A percentile compares a stretch with the other conserved stretches of the same genome.
Evolutionary conservation across 2,329 filamentous ascomycete species (phyloP).

Genomic region (Orbilia javanica): DNA sequence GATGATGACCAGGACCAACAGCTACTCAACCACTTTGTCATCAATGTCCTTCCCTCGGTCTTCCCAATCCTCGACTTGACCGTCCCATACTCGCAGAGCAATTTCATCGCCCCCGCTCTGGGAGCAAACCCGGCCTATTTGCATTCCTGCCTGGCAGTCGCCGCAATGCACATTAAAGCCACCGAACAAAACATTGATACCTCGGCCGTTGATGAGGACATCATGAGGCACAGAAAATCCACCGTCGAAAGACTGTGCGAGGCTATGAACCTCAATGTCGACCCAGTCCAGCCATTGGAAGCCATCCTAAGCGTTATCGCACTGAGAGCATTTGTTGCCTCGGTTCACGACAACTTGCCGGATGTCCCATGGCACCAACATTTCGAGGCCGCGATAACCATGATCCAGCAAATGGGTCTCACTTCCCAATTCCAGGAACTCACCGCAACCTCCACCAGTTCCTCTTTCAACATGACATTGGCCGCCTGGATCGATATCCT

Average conservation of each 20-base stretch:
- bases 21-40: constrained; percentile 89
- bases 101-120: constrained; percentile 86
- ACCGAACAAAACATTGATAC: constrained; percentile 73
- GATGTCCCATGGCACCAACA: constrained; percentile 98
- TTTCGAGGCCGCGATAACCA: constrained; percentile 87
- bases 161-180: constrained; percentile 90
- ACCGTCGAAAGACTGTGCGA: constrained; percentile 89
- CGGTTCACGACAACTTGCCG: constrained; percentile 83
- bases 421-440: constrained; percentile 75
- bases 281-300: constrained; percentile 90
- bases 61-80: constrained; percentile 94
- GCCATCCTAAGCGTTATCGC: constrained; percentile 95
- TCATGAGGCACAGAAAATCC: constrained; percentile 89
- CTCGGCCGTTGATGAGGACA: constrained; percentile 79
- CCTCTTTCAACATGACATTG: constrained; percentile 94
- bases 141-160: constrained; percentile 93
- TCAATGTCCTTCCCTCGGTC: constrained; percentile 85
- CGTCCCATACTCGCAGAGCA: constrained; percentile 84
- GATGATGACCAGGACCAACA: constrained; percentile 84
- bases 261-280: constrained; percentile 80
- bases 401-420: constrained; percentile 87
- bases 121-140: constrained; percentile 93
- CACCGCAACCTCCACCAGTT: constrained; percentile 52
- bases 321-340: constrained; percentile 89
- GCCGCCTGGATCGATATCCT: constrained; percentile 97